Base-by-base conservation (phyloP, 2,329 filamentous ascomycete genomes). In the Tympanopsis confertula region DNA sequence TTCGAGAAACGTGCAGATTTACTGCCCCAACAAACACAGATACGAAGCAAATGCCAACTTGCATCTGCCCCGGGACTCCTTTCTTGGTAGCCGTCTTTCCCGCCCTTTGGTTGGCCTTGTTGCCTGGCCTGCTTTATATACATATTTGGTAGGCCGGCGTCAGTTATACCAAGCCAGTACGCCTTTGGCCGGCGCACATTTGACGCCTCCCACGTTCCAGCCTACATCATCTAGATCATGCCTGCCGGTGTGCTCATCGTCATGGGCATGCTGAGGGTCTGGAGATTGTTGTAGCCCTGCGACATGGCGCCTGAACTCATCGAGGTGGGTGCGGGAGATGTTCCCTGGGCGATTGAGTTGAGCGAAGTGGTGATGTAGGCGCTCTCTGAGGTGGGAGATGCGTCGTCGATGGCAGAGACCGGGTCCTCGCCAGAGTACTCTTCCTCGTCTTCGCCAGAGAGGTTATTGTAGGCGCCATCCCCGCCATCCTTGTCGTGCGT, bases 191-290 rank as follows among this genome's bases (percentile, higher is more conserved):
- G n/a, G n/a, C n/a, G n/a, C n/a, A n/a, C n/a, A n/a, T n/a, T n/a
- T n/a, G n/a, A n/a, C n/a, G n/a, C n/a, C n/a, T n/a, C n/a, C n/a
- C n/a, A n/a, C n/a, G n/a, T n/a, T n/a, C n/a, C n/a, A n/a, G n/a
- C n/a, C n/a, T n/a, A n/a, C n/a, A n/a, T n/a, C n/a, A n/a, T n/a
- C n/a, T n/a, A n/a, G n/a, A n/a, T n/a, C n/a, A n/a, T n/a, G n/a
- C n/a, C n/a, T n/a, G n/a, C n/a, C n/a, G 24, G 24, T 28, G 24
- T 28, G 58, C 71, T 76, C 47, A 77, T 71, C 13, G 70, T 71
- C 71, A 78, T 77, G 14, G 73, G 71, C 71, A 78, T 75, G 59
- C 71, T 74, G 38, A 78, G 62, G 33, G 71, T 74, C 51, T 77
- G 71, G 40, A 78, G 61, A 50, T 64, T 72, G 61, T 74, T 75